These are phyloP conservation scores for Raffaelea albimanens DNA, from an alignment of 2,329 filamentous ascomycete genomes.

Conservation along the genomic window DNA sequence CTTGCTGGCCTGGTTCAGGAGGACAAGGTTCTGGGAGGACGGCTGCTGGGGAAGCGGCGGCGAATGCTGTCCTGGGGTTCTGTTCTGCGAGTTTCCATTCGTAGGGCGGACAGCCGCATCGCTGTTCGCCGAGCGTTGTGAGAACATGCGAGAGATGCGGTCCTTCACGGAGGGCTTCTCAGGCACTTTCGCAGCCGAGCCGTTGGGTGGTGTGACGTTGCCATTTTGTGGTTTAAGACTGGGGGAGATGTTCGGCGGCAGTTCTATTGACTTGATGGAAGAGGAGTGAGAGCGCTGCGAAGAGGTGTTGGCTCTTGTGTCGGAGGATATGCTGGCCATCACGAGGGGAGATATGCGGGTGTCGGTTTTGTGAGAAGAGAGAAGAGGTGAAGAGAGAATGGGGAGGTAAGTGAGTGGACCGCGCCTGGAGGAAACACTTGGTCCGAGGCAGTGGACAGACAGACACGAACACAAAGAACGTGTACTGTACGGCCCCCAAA, in stretches of 20 bases:
- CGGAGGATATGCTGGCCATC: conserved; percentile 21
- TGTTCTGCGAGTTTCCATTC: conserved; percentile 2
- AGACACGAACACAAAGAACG: not conserved
- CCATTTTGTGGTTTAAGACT: conserved; percentile 30
- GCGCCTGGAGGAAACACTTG: not conserved
- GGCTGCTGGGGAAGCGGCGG: not conserved
- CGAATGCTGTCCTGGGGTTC: conserved; percentile 1
- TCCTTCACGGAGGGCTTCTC: conserved; percentile 56
- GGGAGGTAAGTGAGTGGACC: not conserved
- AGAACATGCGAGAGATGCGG: conserved; percentile 57
- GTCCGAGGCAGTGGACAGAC: not conserved
- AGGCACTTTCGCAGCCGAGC: conserved; percentile 22
- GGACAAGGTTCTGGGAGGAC: not conserved
- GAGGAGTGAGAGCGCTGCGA: conserved; percentile 40
- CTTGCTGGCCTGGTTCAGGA: conserved; percentile 5
- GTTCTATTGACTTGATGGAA: conserved; percentile 38
- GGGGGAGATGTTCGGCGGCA: conserved; percentile 28
- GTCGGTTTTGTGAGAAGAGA: not conserved
- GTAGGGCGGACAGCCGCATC: conserved; percentile 14
- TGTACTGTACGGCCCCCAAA: not conserved
- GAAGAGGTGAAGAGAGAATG: not conserved
- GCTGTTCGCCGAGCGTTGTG: conserved; percentile 24
- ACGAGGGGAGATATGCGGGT: not conserved
- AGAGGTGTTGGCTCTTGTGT: conserved; percentile 25
- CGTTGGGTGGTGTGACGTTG: conserved; percentile 13